Evolutionary conservation across 176 grass and related monocot species (phyloP).

Genomic region (Saccharum officinarum): DNA sequence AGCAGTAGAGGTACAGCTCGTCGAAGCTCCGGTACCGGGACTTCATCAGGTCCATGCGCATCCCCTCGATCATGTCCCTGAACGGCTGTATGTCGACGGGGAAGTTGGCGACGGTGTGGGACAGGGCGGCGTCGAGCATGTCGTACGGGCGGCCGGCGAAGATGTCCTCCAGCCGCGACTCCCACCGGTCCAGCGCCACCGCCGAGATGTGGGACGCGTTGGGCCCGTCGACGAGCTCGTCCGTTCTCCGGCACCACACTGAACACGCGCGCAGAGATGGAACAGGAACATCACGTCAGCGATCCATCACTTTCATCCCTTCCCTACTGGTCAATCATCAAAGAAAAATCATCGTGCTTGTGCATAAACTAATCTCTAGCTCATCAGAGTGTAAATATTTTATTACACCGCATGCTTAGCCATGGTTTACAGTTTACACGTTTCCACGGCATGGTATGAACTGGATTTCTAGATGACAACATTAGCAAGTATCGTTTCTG

Average conservation of each 20-base stretch:
- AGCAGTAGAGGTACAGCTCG: constrained; percentile 96
- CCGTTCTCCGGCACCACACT: constrained; percentile 98
- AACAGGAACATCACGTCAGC: background rate
- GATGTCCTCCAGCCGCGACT: constrained; percentile 74
- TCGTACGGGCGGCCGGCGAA: constrained; percentile 81
- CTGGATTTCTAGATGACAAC: background rate
- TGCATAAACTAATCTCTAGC: background rate
- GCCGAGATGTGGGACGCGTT: constrained; percentile 90
- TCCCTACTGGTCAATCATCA: background rate
- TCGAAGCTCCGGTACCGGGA: constrained; percentile 83
- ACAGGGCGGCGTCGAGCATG: constrained; percentile 91
- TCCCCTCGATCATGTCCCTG: constrained; percentile 95
- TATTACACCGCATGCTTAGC: background rate
- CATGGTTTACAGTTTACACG: too few relatives aligned
- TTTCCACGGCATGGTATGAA: too few relatives aligned
- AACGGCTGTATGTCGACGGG: constrained; percentile 90
- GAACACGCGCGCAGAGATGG: background rate
- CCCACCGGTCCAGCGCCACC: constrained; percentile 82
- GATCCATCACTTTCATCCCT: background rate
- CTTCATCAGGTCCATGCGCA: constrained; percentile 80
- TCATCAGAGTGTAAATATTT: background rate
- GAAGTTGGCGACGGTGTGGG: constrained; percentile 66
- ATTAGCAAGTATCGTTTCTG: constrained; percentile 1
- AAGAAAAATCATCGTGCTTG: background rate
- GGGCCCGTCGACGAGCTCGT: constrained; percentile 89